Evolutionary conservation across 208 protist genomes (phyloP), one percentile per base, ranked within the genome.

Genomic region (Trypanosomatidae sp.): DNA sequence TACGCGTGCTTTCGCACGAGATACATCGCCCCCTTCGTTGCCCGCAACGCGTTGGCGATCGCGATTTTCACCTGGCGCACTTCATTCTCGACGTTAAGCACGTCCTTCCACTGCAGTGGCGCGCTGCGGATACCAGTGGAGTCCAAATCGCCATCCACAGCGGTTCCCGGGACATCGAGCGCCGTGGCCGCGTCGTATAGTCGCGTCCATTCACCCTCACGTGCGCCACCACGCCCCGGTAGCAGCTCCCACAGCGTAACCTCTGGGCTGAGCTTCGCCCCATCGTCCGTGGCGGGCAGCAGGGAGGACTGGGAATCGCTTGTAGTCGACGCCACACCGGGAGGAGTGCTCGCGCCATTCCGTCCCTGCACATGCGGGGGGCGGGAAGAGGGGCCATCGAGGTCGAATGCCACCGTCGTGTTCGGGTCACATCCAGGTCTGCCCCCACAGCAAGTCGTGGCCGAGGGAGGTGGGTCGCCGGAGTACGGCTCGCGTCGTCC

Each of bases 41-140:
- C 83, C 28, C 85, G 86, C 44, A 92, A 68, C 12, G 89, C 87
- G 66, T 96, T 96, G 39, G 89, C 89, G 8, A 94, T 87, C 33
- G 85, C 81, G 58, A 96, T 88, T 71, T 93, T 96, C 43, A 93
- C 68, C 69, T 86, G 83, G 0, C 90, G 87, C 46, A 94, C 69
- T n/a, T 88, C 73, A 43, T 83, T 84, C 76, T 95, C 90, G 50
- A 93, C 69, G 64, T 73, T 66, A 15, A 91, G 60, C 58, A 91
- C 83, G 28, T 84, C 80, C 19, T 79, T 72, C 77, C 86, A 88
- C 52, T 73, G 74, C 66, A 58, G 69, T 33, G 73, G 44, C 0
- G 56, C 55, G 22, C 64, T 66, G 28, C 44, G 72, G 12, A 22
- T n/a, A 6, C 46, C 75, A 10, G 64, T 50, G 9, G 50, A 22